Evolutionary conservation across 805 yeast species (phyloP), one percentile per base, ranked within the genome.

Genomic region (Tanozyma kutaoensis): DNA sequence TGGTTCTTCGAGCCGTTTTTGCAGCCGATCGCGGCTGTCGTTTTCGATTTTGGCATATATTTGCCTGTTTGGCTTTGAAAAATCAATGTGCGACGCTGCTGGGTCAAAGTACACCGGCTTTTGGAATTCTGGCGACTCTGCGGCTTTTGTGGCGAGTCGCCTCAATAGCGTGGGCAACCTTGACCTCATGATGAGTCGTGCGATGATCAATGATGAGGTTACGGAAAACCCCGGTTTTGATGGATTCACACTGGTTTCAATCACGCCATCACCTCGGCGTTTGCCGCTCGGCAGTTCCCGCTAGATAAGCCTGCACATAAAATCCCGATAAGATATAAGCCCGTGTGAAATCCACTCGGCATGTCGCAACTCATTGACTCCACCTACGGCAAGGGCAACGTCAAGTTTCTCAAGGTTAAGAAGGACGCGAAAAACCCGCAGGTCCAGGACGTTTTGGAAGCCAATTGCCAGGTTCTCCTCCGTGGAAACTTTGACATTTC

Each of bases 361-460:
- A 38, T 38, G 42, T 34, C 42, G 12, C 27, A 29, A 5, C 29
- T 38, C 21, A 23, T 39, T 13, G 40, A 39, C 23, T 76, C 93
- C 15, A 59, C 80, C 17, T 86, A 86, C 65, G 96, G 96, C 38
- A 86, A 86, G 52, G 93, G 74, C 52, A 82, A 84, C 57, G 95
- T 86, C 49, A 84, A 86, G 51, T 80, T 86, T 53, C 67, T 86
- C 43, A 86, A 85, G 57, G 94, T 85, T 41, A 76, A 72, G 55
- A 79, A 76, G 46, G 81, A 82, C 56, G 68, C 79, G 33, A 36
- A 58, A 28, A 68, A 84, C 56, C 85, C 88, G 12, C 58, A 69
- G 44, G 60, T 62, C 24, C 96, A 86, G 52, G 78, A 81, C 33
- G 74, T 86, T 22, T 66, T 81, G 53, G 95, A 86, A 60, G 81